Conservation (phyloP, 345 rosid species). For the Moringa oleifera region DNA sequence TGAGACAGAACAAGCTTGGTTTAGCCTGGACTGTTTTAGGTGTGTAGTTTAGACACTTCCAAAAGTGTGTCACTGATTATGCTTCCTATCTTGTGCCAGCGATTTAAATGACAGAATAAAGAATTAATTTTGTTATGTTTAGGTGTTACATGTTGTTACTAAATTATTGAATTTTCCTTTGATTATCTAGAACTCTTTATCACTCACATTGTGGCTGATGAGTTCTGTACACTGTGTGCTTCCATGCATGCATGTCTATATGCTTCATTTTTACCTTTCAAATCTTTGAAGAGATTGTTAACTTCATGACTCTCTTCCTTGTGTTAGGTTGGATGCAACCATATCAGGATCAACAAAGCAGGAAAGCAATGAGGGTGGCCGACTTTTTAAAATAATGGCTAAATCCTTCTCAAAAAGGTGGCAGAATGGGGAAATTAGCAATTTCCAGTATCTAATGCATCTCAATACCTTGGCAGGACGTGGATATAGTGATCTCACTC, state of each 20-base stretch:
- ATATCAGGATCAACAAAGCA: slow-evolving; percentile 93
- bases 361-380: slow-evolving; percentile 88
- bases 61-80: background rate
- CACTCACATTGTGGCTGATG: background rate
- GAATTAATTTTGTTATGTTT: background rate
- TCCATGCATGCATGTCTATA: background rate
- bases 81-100: background rate
- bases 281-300: slow-evolving; percentile 19
- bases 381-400: slow-evolving; percentile 86
- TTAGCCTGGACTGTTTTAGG: background rate
- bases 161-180: background rate
- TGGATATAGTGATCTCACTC: slow-evolving; percentile 98
- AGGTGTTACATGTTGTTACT: too few species aligned
- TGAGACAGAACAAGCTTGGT: background rate
- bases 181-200: background rate
- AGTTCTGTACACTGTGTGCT: background rate
- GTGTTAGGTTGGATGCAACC: slow-evolving; percentile 87
- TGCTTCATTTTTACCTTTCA: slow-evolving; percentile 14
- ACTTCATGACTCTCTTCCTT: slow-evolving; percentile 13
- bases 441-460: slow-evolving; percentile 99
- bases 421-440: slow-evolving; percentile 99
- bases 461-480: slow-evolving; percentile 99
- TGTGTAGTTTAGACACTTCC: background rate
- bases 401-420: slow-evolving; percentile 98
- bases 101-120: background rate